phyloP scores from a whole-genome alignment of 2,329 filamentous ascomycete species.

The Chrysoporthe cubensis region DNA sequence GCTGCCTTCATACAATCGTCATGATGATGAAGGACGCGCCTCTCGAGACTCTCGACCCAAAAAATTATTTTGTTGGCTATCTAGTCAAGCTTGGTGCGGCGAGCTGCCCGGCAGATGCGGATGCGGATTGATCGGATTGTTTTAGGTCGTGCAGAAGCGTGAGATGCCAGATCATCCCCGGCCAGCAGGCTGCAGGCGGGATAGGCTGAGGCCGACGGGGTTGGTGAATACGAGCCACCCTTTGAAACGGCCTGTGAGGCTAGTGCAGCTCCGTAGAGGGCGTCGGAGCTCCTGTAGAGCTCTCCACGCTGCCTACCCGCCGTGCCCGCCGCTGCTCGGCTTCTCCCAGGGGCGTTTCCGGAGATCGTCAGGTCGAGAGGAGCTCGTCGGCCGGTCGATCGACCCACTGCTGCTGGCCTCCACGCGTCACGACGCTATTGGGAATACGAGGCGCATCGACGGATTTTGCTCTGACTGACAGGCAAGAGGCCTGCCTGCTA shows the following conservation, averaged over 20 bases:
- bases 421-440: neutral
- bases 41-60: neutral
- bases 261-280: constrained; percentile 7
- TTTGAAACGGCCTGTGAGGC: constrained; percentile 2
- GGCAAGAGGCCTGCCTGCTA: neutral
- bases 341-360: neutral
- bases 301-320: no score
- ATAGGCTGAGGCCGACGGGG: constrained; percentile 10
- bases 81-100: neutral
- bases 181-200: constrained; percentile 7
- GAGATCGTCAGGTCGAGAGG: neutral
- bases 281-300: neutral
- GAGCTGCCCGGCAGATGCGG: neutral
- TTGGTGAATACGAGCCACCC: constrained; percentile 26
- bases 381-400: neutral
- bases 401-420: neutral
- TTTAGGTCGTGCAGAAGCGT: constrained; percentile 27
- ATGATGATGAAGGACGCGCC: neutral
- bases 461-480: neutral
- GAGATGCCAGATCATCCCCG: constrained; percentile 4
- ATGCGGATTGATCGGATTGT: constrained; percentile 17
- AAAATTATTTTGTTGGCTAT: neutral
- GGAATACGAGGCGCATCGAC: neutral
- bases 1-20: neutral
- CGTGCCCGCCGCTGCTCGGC: neutral